Evolutionary conservation across 1,284 basidiomycete species (phyloP), one percentile per base, ranked within the genome.

Genomic region (Ustilago sp.): DNA sequence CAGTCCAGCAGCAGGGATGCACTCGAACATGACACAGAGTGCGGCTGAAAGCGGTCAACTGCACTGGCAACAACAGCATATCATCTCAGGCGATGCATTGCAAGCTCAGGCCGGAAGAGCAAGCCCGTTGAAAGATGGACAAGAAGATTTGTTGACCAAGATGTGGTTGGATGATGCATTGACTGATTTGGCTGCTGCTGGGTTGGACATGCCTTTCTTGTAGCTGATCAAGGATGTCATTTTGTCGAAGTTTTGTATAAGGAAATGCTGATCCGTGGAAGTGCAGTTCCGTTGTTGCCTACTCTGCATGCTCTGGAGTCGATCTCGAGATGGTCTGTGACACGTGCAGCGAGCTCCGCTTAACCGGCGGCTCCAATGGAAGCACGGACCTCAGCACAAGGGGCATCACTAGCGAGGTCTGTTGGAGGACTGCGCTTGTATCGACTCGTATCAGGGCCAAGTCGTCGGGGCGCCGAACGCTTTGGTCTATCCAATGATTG

Each of bases 141-240:
- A 71, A 39, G 75, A 77, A 11, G 71, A 77, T 56, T 48, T 77
- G 28, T 53, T 74, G 57, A 71, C 75, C 5, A 64, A 67, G 19
- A 77, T 77, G 67, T 77, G 75, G 75, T 66, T 77, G 13, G 71
- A 77, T 31, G 71, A 77, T 39, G 75, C 75, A 5, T 62, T 77
- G 17, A 71, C 68, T 8, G 75, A 77, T 34, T 48, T 77, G 11
- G 75, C 71, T 5, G 66, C 67, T 0, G 68, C 71, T 12, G 75
- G 74, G n/a, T 58, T 77, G 32, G 74, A 77, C 31, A 77, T 77
- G 74, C 74, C 74, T 34, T 77, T 77, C 47, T 35, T 77, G 11
- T 77, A 59, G 52, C 15, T 19, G 11, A 17, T 11, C 3, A 11
- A 45, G n/a, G 1, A 45, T n/a, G 5, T 0, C 11, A 45, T 19